phyloP scores from a whole-genome alignment of 2,329 filamentous ascomycete species.

The Didymella arachidicola region DNA sequence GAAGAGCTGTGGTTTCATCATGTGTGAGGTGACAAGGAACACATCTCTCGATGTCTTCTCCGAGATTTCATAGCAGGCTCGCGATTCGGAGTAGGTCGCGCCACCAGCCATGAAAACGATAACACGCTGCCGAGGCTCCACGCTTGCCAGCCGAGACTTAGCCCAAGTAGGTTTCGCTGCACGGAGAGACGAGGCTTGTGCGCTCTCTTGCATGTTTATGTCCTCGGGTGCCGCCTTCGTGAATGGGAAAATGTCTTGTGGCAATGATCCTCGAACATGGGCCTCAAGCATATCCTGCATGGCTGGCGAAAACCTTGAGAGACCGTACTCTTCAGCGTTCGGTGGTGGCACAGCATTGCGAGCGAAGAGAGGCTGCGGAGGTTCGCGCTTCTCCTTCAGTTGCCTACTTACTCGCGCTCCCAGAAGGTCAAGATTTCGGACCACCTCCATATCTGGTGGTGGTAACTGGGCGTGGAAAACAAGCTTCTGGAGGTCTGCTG shows the following conservation, averaged over 20 bases:
- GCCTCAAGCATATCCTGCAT: slow-evolving; percentile 85
- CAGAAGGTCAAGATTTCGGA: slow-evolving; percentile 81
- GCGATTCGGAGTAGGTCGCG: slow-evolving; percentile 89
- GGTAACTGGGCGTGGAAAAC: slow-evolving; percentile 83
- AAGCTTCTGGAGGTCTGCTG: slow-evolving; percentile 83
- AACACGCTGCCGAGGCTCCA: slow-evolving; percentile 86
- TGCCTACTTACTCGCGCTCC: slow-evolving; percentile 76
- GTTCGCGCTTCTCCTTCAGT: slow-evolving; percentile 78
- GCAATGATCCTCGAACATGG: slow-evolving; percentile 54
- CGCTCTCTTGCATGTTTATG: slow-evolving; percentile 62
- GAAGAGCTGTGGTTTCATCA: slow-evolving; percentile 86
- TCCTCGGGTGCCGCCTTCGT: slow-evolving; percentile 66
- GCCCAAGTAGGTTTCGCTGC: slow-evolving; percentile 97
- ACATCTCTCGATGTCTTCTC: slow-evolving; percentile 77
- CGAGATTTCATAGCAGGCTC: slow-evolving; percentile 87
- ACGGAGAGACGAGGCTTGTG: slow-evolving; percentile 72
- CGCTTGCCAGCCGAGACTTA: slow-evolving; percentile 74
- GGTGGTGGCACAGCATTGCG: slow-evolving; percentile 64
- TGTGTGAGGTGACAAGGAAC: slow-evolving; percentile 89
- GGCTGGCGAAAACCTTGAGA: slow-evolving; percentile 86
- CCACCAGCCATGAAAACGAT: slow-evolving; percentile 96
- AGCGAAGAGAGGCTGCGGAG: slow-evolving; percentile 73
- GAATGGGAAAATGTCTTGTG: slow-evolving; percentile 57
- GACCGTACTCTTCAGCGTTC: slow-evolving; percentile 74
- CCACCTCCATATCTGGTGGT: slow-evolving; percentile 72